A percentile compares a stretch with the other conserved stretches of the same genome.
These are phyloP conservation scores for Houttuynia cordata DNA, from an alignment of 164 flowering plant species.

Conservation along the genomic window DNA sequence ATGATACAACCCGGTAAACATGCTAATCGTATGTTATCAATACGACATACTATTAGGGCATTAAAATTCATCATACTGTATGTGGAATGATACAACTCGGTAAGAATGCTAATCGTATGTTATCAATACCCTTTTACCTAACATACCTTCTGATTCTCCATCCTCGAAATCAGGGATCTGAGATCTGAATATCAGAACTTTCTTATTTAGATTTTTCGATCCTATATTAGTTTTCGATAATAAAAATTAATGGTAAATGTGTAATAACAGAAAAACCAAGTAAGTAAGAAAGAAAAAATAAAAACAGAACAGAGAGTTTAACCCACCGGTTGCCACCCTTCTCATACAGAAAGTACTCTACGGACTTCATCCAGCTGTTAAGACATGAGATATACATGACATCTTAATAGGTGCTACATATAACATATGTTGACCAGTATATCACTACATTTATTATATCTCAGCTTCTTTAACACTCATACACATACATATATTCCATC, in stretches of 20 bases:
- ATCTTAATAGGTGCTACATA: background rate
- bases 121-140: background rate
- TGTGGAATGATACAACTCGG: background rate
- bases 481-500: background rate
- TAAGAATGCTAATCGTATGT: background rate
- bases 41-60: no score
- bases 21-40: no score
- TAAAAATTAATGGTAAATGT: no score
- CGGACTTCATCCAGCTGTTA: background rate
- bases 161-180: background rate
- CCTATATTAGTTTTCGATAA: background rate
- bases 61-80: background rate
- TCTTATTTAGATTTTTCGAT: background rate
- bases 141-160: background rate
- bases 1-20: no score
- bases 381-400: background rate
- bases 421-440: background rate
- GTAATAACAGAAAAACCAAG: background rate
- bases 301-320: background rate
- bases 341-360: background rate
- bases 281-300: background rate
- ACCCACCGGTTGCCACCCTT: slow-evolving; percentile 1
- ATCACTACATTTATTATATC: background rate
- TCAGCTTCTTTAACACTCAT: background rate
- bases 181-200: background rate